These are phyloP conservation scores for Cardamine chenopodiifolia DNA, from an alignment of 345 rosid genomes.

Conservation along the genomic window DNA sequence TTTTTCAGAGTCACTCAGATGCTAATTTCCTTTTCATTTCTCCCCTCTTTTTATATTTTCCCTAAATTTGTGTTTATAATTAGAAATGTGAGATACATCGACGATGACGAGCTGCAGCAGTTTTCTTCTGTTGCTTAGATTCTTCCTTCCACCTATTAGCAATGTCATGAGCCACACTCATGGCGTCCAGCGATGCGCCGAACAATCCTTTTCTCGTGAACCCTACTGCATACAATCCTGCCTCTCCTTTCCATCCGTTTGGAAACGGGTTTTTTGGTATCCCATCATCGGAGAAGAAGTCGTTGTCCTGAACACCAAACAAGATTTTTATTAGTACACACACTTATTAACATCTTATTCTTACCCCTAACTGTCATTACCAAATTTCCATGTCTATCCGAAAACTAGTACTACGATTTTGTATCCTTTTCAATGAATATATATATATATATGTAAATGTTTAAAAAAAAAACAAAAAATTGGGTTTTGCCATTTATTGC, in stretches of 20 bases:
- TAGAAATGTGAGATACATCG: slow-evolving; percentile 82
- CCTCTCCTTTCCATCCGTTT: slow-evolving; percentile 84
- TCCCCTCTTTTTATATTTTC: slow-evolving; percentile 20
- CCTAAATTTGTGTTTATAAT: background rate
- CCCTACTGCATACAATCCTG: slow-evolving; percentile 87
- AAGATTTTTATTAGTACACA: background rate
- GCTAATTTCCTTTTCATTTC: background rate
- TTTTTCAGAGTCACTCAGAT: background rate
- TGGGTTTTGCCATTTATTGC: background rate
- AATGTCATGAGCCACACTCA: slow-evolving; percentile 71
- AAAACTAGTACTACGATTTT: slow-evolving; percentile 22
- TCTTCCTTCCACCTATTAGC: slow-evolving; percentile 69
- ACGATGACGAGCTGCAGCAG: slow-evolving; percentile 66
- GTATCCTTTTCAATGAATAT: slow-evolving; percentile 16
- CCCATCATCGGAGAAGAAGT: slow-evolving; percentile 75
- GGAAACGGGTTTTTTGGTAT: slow-evolving; percentile 76
- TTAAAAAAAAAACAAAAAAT: too few species aligned
- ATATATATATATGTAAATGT: background rate
- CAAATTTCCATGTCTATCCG: background rate
- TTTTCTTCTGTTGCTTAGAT: slow-evolving; percentile 66
- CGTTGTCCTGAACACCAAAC: slow-evolving; percentile 58
- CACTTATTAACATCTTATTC: background rate
- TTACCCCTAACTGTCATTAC: slow-evolving; percentile 8
- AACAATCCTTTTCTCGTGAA: slow-evolving; percentile 87
- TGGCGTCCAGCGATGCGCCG: slow-evolving; percentile 78